Base-by-base conservation (phyloP, 352 stramenopile species). In the Phytophthora aleatoria region DNA sequence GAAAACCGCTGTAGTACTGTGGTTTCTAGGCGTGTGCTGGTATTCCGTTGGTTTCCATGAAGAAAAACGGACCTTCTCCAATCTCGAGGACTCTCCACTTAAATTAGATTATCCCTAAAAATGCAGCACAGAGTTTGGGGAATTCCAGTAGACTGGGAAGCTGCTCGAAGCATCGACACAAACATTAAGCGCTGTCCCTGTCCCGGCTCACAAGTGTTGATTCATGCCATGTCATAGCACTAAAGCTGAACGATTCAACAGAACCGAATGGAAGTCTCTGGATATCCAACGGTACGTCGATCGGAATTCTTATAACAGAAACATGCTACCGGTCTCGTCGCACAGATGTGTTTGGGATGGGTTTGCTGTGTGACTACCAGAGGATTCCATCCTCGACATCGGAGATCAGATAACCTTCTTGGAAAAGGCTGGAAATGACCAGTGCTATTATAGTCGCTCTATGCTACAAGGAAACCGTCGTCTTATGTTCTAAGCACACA, bases 31-130 rank as follows among this genome's bases (percentile, higher is more conserved):
- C 16, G 60, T 61, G 5, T 24, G 12, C 9, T 43, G 52, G 44
- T 56, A 45, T 67, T 67, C 51, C n/a, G 50, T 48, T 47, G 55
- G 36, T 51, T 57, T 61, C 39, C 36, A 62, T 28, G 16, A 31
- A 35, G 20, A n/a, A 36, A 3, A 36, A 36, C 8, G 31, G 11
- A 3, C 31, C 8, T 12, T 36, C 8, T 16, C 35, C n/a, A 41
- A 41, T 41, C n/a, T 16, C n/a, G 12, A 45, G 15, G n/a, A 27
- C 20, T 20, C 20, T 20, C 20, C 20, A 20, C 20, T 20, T 20
- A 20, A 20, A 20, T 20, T 20, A 20, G 20, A 20, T 20, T 20
- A 20, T 20, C 20, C 20, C 20, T 20, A 20, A 20, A 20, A 1
- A 20, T 20, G 20, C 20, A 20, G 20, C 20, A 20, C 20, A 20